phyloP scores from a whole-genome alignment of 2,329 filamentous ascomycete genomes.

The Blastomyces silverae region DNA sequence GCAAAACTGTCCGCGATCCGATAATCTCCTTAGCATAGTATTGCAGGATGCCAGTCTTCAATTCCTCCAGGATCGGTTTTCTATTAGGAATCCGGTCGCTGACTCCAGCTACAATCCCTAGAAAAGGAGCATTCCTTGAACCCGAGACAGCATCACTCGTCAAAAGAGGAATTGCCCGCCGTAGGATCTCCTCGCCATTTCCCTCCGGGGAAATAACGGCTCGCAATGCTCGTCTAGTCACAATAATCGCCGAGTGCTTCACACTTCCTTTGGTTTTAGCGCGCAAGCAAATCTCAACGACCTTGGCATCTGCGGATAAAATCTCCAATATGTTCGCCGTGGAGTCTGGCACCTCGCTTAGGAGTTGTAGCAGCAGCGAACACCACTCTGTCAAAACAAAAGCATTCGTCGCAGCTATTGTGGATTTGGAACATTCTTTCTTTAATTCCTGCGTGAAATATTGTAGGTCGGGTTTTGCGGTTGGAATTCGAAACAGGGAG shows the following conservation, averaged over 20 bases:
- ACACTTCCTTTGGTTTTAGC: conserved; percentile 58
- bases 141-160: conserved; percentile 60
- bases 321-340: conserved; percentile 54
- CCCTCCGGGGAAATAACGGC: conserved; percentile 58
- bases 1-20: conserved; percentile 65
- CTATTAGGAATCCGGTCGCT: conserved; percentile 62
- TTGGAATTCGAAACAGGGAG: conserved; percentile 55
- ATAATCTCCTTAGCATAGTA: conserved; percentile 84
- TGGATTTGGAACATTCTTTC: conserved; percentile 66
- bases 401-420: conserved; percentile 70
- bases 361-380: conserved; percentile 66
- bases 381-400: conserved; percentile 92
- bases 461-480: conserved; percentile 45
- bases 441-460: conserved; percentile 61
- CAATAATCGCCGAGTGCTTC: conserved; percentile 64
- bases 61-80: conserved; percentile 55
- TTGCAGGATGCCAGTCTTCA: conserved; percentile 66
- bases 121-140: conserved; percentile 65
- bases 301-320: conserved; percentile 61
- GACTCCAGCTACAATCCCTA: conserved; percentile 84
- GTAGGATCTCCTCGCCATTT: conserved; percentile 55
- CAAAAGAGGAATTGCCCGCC: conserved; percentile 58
- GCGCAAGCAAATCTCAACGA: conserved; percentile 69
- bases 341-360: conserved; percentile 48
- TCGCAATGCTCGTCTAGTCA: conserved; percentile 73